These are phyloP conservation scores for Ogataea sp. DNA, from an alignment of 805 yeast species.

Conservation along the genomic window DNA sequence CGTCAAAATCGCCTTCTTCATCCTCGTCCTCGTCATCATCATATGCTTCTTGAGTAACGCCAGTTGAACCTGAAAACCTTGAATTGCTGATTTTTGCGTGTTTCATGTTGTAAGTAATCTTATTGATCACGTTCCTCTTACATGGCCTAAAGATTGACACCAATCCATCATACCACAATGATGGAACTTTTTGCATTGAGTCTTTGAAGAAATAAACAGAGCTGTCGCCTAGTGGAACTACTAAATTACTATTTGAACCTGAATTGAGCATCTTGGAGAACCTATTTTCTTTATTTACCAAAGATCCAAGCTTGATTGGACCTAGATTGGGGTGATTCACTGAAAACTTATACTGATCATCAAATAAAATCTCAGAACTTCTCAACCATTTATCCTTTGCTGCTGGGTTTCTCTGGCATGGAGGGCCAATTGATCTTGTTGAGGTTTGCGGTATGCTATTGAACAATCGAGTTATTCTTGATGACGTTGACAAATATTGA, in stretches of 20 bases:
- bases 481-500: background rate
- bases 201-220: background rate
- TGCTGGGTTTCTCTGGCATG: too few relatives aligned
- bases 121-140: slow-evolving; percentile 19
- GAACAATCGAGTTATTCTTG: background rate
- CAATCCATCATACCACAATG: slow-evolving; percentile 17
- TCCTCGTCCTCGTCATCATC: slow-evolving; percentile 5
- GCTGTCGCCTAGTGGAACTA: background rate
- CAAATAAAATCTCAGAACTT: background rate
- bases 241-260: background rate
- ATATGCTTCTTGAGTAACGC: slow-evolving; percentile 3
- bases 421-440: background rate
- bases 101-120: slow-evolving; percentile 1
- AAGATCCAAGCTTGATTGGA: background rate
- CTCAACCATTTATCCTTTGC: background rate
- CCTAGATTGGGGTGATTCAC: background rate
- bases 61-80: background rate
- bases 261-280: background rate
- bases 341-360: background rate
- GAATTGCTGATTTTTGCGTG: background rate
- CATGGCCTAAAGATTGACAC: slow-evolving; percentile 23
- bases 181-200: background rate
- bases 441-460: background rate
- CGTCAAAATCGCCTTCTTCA: slow-evolving; percentile 11
- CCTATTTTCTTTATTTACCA: background rate